Base-by-base conservation (phyloP, 768 basidiomycete species). In the Tulasnella sp. region DNA sequence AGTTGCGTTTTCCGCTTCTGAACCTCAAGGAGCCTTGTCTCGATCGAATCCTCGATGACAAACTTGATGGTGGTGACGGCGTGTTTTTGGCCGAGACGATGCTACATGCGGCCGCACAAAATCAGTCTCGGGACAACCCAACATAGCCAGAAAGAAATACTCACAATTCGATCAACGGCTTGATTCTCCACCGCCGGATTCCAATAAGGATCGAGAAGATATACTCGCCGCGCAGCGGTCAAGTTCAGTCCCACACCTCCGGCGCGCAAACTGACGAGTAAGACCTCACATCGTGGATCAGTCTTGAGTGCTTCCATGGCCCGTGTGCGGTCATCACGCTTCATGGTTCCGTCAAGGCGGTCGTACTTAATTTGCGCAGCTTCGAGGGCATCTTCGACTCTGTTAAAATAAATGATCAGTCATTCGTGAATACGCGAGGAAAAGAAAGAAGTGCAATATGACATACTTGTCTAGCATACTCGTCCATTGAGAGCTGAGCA, bases 181-280 rank as follows among this genome's bases (percentile, higher is more conserved):
- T 97, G 95, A 68, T 96, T 93, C 74, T 98, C 93, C 4, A 94
- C 93, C 19, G 92, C 92, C 15, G 93, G 93, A 67, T 96, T 96
- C 92, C 93, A 97, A 71, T 96, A 97, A 43, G 93, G 93, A 73
- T 97, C 93, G 83, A 98, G 93, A 44, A 99, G 74, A 71, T 96
- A 98, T 17, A 89, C 93, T 56, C 85, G 88, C 68, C 85, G 88
- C 49, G 95, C 96, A 17, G 92, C 86, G 0, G 95, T 97, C 47
- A 98, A 78, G 70, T 98, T 99, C 58, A 99, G 75, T 15, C 95
- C 96, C 4, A 99, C 96, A 56, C 96, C 96, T 55, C 96, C 96
- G 5, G 96, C 96, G 68, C 95, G 88, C 65, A 98, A 76, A 69
- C 93, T 96, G 67, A 99, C 94, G 30, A 99, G 78, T 43, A 99